Conservation (phyloP, 768 basidiomycete genomes). For the Suillus brevipes region DNA sequence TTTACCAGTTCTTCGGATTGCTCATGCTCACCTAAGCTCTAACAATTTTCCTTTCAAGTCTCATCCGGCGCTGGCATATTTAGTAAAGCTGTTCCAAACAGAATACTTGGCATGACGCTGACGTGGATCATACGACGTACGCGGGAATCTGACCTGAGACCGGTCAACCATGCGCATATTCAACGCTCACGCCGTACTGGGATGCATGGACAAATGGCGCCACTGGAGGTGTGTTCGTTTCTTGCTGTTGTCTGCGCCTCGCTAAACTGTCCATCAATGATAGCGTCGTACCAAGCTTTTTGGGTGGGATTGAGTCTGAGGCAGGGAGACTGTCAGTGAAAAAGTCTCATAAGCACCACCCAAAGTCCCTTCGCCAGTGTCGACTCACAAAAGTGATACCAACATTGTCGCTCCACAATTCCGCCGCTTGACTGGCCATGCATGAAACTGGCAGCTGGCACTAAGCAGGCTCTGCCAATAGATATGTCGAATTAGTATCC, state of each 20-base stretch:
- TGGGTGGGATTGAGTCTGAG: conserved; percentile 56
- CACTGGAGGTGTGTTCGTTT: conserved; percentile 47
- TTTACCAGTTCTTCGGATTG: conserved; percentile 79
- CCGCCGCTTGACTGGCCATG: too few relatives aligned
- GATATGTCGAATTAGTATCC: too few relatives aligned
- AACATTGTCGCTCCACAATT: too few relatives aligned
- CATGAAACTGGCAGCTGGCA: background rate
- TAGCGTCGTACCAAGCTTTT: conserved; percentile 65
- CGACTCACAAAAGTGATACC: background rate
- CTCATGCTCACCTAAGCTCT: conserved; percentile 55
- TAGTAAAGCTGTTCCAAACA: conserved; percentile 71
- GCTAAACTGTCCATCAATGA: background rate
- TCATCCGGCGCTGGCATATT: conserved; percentile 93
- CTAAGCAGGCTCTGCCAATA: background rate
- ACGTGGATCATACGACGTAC: conserved; percentile 76
- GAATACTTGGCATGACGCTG: conserved; percentile 70
- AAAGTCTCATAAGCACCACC: background rate
- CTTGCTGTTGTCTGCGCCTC: background rate
- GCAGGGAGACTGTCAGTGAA: conserved; percentile 31
- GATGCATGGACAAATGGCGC: conserved; percentile 80
- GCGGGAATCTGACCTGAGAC: conserved; percentile 70
- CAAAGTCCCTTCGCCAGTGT: background rate
- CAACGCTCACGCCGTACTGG: conserved; percentile 63
- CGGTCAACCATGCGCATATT: conserved; percentile 77
- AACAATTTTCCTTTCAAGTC: conserved; percentile 76